These are phyloP conservation scores for Trametes versicolor DNA, from an alignment of 1,284 basidiomycete genomes.

Conservation along the genomic window DNA sequence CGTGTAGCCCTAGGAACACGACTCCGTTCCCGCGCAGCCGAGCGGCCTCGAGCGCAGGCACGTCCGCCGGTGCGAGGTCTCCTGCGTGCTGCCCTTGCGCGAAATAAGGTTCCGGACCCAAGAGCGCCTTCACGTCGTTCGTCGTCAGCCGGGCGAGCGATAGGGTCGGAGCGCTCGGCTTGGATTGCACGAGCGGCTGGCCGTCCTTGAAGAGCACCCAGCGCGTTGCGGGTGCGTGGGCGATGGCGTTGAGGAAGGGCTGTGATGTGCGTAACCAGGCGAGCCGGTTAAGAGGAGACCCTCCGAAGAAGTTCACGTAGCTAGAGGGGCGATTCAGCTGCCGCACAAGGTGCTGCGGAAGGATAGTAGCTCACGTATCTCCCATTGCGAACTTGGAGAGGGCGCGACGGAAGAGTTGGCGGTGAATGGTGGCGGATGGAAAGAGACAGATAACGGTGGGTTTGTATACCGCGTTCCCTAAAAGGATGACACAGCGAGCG, in stretches of 20 bases:
- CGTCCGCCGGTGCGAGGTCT: conserved; percentile 50
- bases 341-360: conserved; percentile 21
- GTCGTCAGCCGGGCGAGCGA: conserved; percentile 65
- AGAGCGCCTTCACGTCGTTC: conserved; percentile 55
- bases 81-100: conserved; percentile 70
- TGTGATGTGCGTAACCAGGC: conserved; percentile 85
- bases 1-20: conserved; percentile 85
- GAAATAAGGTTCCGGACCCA: conserved; percentile 65
- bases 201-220: conserved; percentile 83
- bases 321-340: conserved; percentile 36
- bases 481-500: not conserved
- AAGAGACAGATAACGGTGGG: not conserved
- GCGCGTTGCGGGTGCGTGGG: conserved; percentile 63
- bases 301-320: conserved; percentile 72
- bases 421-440: conserved; percentile 31
- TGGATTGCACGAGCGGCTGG: conserved; percentile 63
- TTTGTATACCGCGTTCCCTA: conserved; percentile 2
- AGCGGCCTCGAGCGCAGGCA: conserved; percentile 67
- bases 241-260: conserved; percentile 75
- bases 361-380: conserved; percentile 33
- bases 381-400: conserved; percentile 34
- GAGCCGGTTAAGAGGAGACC: conserved; percentile 86
- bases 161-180: conserved; percentile 36
- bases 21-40: conserved; percentile 67
- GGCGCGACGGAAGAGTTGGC: conserved; percentile 27